Evolutionary conservation across 805 yeast species (phyloP), one percentile per base, ranked within the genome.

Genomic region (Ogataea ramenticola): DNA sequence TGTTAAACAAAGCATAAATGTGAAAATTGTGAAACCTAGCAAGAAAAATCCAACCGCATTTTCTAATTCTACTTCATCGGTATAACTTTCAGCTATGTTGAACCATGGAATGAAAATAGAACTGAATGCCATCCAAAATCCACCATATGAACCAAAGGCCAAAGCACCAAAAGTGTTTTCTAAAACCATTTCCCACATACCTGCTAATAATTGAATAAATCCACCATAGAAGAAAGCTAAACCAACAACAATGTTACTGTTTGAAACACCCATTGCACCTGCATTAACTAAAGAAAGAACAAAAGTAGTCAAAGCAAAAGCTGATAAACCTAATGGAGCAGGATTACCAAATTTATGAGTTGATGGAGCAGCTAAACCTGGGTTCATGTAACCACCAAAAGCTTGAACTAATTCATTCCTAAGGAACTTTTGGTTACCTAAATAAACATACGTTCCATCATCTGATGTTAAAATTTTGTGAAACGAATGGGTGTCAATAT

Each of bases 311-410:
- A 79, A 65, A 15, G 87, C 86, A 62, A 83, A 83, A 22, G 83
- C 86, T 26, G 80, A 75, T 46, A 84, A 66, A 15, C 90, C 91
- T 49, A 83, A 65, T 20, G 90, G 90, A 39, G 84, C 85, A 22
- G 91, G 90, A 54, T 83, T 83, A 46, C 82, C 90, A 65, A 75
- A 70, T 48, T 72, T 71, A 53, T 81, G 80, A 9, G 66, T 57
- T 15, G 91, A 74, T 5, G 77, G 73, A n/a, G 74, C 71, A 26
- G 76, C 61, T 44, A 69, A 39, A 70, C 87, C 91, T 21, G 93
- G 87, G 51, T 80, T 80, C 58, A 85, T 66, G 17, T 84, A 72
- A 80, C 96, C 96, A 62, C 95, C 96, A 50, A 84, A 84, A 2
- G 91, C 91, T 22, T 63, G 63, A 42, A 68, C 64, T 45, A 84